Conservation (phyloP, 768 basidiomycete species). For the Mycena indigotica region DNA sequence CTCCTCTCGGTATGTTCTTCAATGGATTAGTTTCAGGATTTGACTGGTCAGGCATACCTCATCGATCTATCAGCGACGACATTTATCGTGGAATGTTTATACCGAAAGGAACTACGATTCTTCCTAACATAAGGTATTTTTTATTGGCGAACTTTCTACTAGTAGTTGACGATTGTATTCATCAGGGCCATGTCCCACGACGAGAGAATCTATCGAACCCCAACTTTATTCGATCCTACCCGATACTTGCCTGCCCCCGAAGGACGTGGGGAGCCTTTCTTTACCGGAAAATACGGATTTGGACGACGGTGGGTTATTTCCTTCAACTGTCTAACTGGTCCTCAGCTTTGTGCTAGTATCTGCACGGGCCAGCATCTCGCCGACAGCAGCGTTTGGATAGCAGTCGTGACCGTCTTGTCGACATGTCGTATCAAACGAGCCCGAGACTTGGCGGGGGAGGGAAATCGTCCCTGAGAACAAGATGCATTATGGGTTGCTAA, state of each 20-base stretch:
- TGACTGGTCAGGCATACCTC: slow-evolving; percentile 29
- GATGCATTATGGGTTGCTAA: slow-evolving; percentile 15
- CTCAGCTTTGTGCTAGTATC: slow-evolving; percentile 17
- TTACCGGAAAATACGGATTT: slow-evolving; percentile 24
- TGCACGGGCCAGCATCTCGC: slow-evolving; percentile 31
- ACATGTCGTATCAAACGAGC: slow-evolving; percentile 22
- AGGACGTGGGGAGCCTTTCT: slow-evolving; percentile 23
- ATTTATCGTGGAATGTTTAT: slow-evolving; percentile 39
- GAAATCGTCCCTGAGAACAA: slow-evolving; percentile 9
- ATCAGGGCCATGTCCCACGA: slow-evolving; percentile 30
- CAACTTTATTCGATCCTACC: slow-evolving; percentile 29
- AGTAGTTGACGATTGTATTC: no score
- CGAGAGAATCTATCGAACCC: slow-evolving; percentile 24
- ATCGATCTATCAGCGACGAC: slow-evolving; percentile 34
- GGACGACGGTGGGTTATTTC: slow-evolving; percentile 26
- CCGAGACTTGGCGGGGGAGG: slow-evolving; percentile 22
- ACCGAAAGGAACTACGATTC: slow-evolving; percentile 31
- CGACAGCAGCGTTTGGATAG: slow-evolving; percentile 21
- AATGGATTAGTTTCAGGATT: background rate
- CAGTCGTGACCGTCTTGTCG: slow-evolving; percentile 23
- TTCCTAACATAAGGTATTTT: slow-evolving; percentile 27
- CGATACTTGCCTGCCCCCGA: slow-evolving; percentile 26
- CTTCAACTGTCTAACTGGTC: slow-evolving; percentile 3
- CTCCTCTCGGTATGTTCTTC: background rate
- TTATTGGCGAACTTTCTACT: background rate